Base-by-base conservation (phyloP, 805 yeast genomes). In the Saccharomycopsis schoenii region DNA sequence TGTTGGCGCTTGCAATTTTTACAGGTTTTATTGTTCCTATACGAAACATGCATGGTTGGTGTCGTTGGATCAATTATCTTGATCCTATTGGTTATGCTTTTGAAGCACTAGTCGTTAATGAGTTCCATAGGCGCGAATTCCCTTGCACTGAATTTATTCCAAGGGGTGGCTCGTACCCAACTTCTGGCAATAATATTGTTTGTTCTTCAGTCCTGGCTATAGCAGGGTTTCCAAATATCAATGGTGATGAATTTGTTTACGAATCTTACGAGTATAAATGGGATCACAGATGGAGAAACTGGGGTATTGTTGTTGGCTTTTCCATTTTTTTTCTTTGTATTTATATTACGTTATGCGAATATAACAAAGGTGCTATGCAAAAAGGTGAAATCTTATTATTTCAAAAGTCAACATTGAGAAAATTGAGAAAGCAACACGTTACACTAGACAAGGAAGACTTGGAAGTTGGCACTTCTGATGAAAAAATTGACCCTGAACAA, bases 381-480 rank as follows among this genome's bases (percentile, higher is more conserved):
- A 80, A 80, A 70, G 88, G 88, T 73, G 89, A 84, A 69, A 73
- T 83, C 25, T 74, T 83, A 61, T 75, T 84, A 24, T 84, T 81
- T 73, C 81, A 78, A 67, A 68, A 70, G 55, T 70, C 74, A 1
- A 71, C 80, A 47, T 68, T 80, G 66, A 72, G 68, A 58, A 74
- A 74, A 65, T 59, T 75, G 62, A 74, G 69, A 65, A 76, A 76
- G 64, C 67, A 70, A 40, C 66, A 61, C 74, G 14, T 15, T 12
- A 1, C 47, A 9, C 19, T 47, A 71, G 72, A 55, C 67, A 70
- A 52, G 12, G 58, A 57, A 56, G 68, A 61, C 54, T 34, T 64
- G 64, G 64, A 66, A 66, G 39, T 70, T 63, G 58, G 71, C 17
- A 58, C 60, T 50, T 29, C 4, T 52, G 65, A 60, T 17, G 67